A percentile compares a stretch with the other conserved stretches of the same genome.
Conservation (phyloP, 352 stramenopile genomes). For the Pythium dissimile region DNA sequence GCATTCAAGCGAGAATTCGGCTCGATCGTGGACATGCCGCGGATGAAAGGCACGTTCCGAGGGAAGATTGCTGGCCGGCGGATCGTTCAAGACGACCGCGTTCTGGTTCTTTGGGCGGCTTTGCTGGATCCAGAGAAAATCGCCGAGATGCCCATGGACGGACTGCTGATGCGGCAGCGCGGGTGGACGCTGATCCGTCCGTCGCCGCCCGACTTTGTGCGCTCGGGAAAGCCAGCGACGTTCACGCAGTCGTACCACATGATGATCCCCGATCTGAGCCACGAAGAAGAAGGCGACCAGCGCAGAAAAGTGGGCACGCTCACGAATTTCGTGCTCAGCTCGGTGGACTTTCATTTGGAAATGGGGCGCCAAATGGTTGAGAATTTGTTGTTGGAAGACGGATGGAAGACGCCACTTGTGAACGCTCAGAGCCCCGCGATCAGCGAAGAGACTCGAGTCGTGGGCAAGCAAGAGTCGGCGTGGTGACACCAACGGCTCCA, state of each 20-base stretch:
- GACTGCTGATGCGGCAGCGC: constrained; percentile 41
- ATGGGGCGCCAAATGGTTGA: constrained; percentile 24
- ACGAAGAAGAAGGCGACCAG: constrained; percentile 11
- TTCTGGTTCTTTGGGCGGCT: constrained; percentile 44
- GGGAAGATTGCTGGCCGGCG: constrained; percentile 34
- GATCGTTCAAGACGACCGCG: constrained; percentile 30
- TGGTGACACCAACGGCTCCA: no score
- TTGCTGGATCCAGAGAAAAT: constrained; percentile 42
- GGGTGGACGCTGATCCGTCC: constrained; percentile 25
- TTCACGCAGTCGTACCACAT: constrained; percentile 21
- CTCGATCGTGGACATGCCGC: neutral
- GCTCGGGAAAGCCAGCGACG: neutral
- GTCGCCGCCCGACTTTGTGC: neutral
- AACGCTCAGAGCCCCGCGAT: no score
- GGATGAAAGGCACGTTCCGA: constrained; percentile 23
- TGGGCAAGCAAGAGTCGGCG: neutral
- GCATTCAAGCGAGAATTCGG: constrained; percentile 8
- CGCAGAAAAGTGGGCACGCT: constrained; percentile 15
- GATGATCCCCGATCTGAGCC: constrained; percentile 18
- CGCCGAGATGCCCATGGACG: constrained; percentile 31
- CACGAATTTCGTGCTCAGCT: constrained; percentile 24
- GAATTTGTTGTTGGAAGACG: constrained; percentile 19
- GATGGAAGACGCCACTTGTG: constrained; percentile 5
- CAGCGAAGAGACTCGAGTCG: no score
- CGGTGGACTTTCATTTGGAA: constrained; percentile 17